Base-by-base conservation (phyloP, 1,139 yeast species). In the Sugiyamaella castrensis region DNA sequence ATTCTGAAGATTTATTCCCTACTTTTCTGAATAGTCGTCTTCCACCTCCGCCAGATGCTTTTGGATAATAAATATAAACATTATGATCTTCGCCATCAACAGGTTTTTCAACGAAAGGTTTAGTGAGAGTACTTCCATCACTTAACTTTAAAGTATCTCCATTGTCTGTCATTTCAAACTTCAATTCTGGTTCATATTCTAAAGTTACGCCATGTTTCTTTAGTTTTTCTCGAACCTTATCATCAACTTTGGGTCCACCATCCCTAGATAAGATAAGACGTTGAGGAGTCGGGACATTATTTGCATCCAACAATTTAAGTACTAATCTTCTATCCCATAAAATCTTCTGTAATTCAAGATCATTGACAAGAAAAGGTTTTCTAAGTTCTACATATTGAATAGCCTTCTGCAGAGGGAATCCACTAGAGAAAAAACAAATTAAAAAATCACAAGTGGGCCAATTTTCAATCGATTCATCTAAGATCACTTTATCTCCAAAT, bases 1-100 rank as follows among this genome's bases (percentile, higher is more conserved):
- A 94, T 64, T 94, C 98, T 12, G 97, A 88, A 0, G 96, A 87
- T 69, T 94, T 94, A 71, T 94, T 94, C 51, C 98, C 98, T 52
- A 94, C 95, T 65, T 94, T 94, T 57, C 99, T 79, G 71, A 94
- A 94, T 52, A 94, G 72, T 48, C 95, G 75, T 57, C 99, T 77
- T 19, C 99, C 99, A 56, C 99, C 99, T 48, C 98, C 99, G 46
- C 99, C 99, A 48, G 87, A 84, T 50, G 84, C 79, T 50, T 80
- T 79, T 36, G 94, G 86, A 66, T 92, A 92, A 68, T 94, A 94
- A 41, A 94, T 92, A 66, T 85, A 88, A 40, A 94, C 92, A 65
- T 94, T 94, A 69, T 94, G 99, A 67, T 94, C 96, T 69, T 94
- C 99, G 41, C 99, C 99, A 69, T 94, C 97, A 7, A 92, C 98